These are phyloP conservation scores for Thuidium tamariscinum DNA, from an alignment of 225 moss, liverwort and hornwort species.

Conservation along the genomic window DNA sequence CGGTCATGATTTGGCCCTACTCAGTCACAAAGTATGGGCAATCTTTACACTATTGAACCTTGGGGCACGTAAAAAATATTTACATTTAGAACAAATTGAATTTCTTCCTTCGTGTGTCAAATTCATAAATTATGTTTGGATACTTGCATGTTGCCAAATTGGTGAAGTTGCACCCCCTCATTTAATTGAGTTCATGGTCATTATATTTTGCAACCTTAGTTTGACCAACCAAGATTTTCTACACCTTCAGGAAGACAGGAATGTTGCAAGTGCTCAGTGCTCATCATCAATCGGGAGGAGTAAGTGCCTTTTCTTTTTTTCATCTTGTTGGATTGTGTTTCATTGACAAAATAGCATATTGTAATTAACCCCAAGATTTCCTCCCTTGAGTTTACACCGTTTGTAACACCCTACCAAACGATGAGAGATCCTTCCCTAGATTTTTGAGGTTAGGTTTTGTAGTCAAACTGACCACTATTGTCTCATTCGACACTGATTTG, in stretches of 20 bases:
- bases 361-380: neutral
- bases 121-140: neutral
- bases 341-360: neutral
- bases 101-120: neutral
- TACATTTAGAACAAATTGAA: fast-evolving
- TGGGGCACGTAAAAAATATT: neutral
- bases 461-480: too few relatives aligned
- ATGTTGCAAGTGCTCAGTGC: constrained; percentile 90
- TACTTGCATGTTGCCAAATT: neutral
- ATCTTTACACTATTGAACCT: too few relatives aligned
- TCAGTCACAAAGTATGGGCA: neutral
- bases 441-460: neutral
- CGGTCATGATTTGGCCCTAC: neutral
- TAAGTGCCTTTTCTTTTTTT: neutral
- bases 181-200: neutral
- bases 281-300: constrained; percentile 89
- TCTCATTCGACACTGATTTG: neutral
- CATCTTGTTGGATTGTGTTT: neutral
- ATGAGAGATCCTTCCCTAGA: too few relatives aligned
- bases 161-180: fast-evolving
- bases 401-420: neutral
- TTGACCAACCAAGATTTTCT: neutral
- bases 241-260: constrained; percentile 57
- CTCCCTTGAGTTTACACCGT: neutral
- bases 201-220: neutral